A percentile compares a stretch with the other conserved stretches of the same genome.
Evolutionary conservation across 2,329 filamentous ascomycete species (phyloP).

Genomic region (Ramichloridium luteum): DNA sequence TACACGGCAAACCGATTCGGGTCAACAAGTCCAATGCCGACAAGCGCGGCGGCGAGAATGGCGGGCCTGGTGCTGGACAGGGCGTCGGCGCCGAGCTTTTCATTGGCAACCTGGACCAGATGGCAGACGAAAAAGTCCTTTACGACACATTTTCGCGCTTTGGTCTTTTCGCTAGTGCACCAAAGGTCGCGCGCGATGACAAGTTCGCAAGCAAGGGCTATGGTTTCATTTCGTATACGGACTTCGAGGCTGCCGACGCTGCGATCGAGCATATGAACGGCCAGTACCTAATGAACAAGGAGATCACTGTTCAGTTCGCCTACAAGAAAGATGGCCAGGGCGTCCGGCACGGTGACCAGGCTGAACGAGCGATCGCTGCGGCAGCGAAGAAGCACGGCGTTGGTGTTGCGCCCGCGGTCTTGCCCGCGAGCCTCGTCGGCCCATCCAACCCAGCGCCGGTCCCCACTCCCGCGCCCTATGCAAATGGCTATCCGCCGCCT

Average conservation of each 20-base stretch:
- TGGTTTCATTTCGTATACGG: conserved; percentile 84
- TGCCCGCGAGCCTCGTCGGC: conserved; percentile 61
- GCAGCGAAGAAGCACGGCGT: conserved; percentile 94
- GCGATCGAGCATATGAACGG: conserved; percentile 88
- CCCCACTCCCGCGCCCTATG: conserved; percentile 31
- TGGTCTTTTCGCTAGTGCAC: conserved; percentile 68
- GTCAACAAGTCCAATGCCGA: conserved; percentile 93
- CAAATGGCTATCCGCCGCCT: conserved; percentile 12
- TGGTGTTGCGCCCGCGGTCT: conserved; percentile 62
- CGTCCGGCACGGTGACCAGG: conserved; percentile 86
- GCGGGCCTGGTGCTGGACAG: conserved; percentile 87
- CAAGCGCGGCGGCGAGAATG: conserved; percentile 81
- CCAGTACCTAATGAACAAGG: conserved; percentile 94
- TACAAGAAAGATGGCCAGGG: conserved; percentile 99
- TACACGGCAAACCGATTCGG: conserved; percentile 88
- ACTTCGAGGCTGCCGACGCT: conserved; percentile 87
- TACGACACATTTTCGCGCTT: conserved; percentile 94
- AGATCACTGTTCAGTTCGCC: conserved; percentile 91
- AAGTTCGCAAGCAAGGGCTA: conserved; percentile 85
- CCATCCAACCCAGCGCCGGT: conserved; percentile 28
- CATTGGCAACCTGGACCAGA: conserved; percentile 84
- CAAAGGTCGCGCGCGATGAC: conserved; percentile 88
- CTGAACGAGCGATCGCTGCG: conserved; percentile 79
- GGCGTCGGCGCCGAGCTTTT: conserved; percentile 87
- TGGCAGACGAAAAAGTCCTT: conserved; percentile 90